Evolutionary conservation across 2,329 filamentous ascomycete genomes (phyloP).

Genomic region (Microdochium bolleyi): DNA sequence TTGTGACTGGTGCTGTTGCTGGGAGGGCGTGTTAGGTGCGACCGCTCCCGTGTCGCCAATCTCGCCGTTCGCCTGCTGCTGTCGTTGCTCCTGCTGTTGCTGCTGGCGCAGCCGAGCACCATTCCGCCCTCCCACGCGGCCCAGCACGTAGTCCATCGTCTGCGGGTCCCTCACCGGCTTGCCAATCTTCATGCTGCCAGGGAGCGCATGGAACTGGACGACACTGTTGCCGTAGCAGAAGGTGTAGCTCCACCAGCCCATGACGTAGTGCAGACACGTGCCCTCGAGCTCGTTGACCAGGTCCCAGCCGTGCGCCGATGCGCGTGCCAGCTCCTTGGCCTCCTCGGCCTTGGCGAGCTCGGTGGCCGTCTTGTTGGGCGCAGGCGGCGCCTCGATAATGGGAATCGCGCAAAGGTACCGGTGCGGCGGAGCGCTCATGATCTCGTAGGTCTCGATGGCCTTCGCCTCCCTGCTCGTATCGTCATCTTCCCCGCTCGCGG

Average conservation of each 20-base stretch:
- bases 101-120: constrained; percentile 7
- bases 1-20: constrained; percentile 17
- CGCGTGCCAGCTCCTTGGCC: constrained; percentile 70
- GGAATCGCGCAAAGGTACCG: constrained; percentile 84
- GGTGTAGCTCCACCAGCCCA: constrained; percentile 93
- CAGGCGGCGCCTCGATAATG: constrained; percentile 47
- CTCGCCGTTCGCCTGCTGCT: constrained; percentile 3
- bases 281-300: constrained; percentile 71
- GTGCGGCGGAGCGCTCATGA: constrained; percentile 62
- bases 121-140: constrained; percentile 36
- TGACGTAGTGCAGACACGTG: constrained; percentile 71
- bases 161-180: constrained; percentile 71
- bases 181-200: constrained; percentile 56
- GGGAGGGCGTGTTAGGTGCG: constrained; percentile 8
- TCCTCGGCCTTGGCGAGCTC: constrained; percentile 65
- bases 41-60: constrained; percentile 8
- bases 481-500: constrained; percentile 7
- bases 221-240: constrained; percentile 88
- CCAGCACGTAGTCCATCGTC: constrained; percentile 71
- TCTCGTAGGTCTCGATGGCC: constrained; percentile 53
- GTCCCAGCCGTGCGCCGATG: constrained; percentile 71
- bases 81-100: constrained; percentile 6
- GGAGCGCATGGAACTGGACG: constrained; percentile 81
- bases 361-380: constrained; percentile 58
- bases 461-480: constrained; percentile 22